Base-by-base conservation (phyloP, 768 basidiomycete genomes). In the Nidula microcarpa region DNA sequence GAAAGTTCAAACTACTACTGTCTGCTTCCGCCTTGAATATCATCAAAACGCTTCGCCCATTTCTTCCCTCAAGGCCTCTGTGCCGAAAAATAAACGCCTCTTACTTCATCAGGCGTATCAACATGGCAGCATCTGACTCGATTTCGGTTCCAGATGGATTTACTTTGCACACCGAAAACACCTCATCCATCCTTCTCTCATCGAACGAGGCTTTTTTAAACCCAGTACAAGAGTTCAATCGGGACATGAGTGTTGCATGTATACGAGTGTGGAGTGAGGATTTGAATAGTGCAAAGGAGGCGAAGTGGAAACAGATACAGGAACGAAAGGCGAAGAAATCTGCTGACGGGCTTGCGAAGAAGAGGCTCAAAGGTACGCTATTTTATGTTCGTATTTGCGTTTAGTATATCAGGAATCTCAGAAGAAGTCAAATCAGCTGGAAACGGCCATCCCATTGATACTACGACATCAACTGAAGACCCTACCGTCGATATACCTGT, bases 141-240 rank as follows among this genome's bases (percentile, higher is more conserved):
- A 63, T 74, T 43, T 60, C 61, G 45, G 65, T 91, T 37, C 91
- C 91, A 1, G 82, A 86, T 54, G 91, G 89, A 17, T 89, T 84
- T 68, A 81, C 79, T 9, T 74, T 94, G 54, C 87, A 93, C 70
- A 85, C 84, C 7, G 91, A 94, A 71, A 92, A 91, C 67, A 85
- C 80, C 2, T 82, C 90, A 0, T 84, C 82, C 62, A 89, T 98
- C 63, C 78, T 97, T 52, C 75, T 94, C 18, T 83, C 86, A 5
- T 76, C 80, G 6, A 89, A 92, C 57, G 88, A 90, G 53, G 92
- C 95, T 2, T 99, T 99, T 68, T 72, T 98, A 55, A 99, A 99
- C 65, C 96, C 97, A 5, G 88, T 98, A 10, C 97, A 99, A 65
- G 93, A 99, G 68, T 99, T 97, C 77, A 99, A 99, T 71, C 80